Conservation (phyloP, 305 asterid species). For the Rubia peregrina region DNA sequence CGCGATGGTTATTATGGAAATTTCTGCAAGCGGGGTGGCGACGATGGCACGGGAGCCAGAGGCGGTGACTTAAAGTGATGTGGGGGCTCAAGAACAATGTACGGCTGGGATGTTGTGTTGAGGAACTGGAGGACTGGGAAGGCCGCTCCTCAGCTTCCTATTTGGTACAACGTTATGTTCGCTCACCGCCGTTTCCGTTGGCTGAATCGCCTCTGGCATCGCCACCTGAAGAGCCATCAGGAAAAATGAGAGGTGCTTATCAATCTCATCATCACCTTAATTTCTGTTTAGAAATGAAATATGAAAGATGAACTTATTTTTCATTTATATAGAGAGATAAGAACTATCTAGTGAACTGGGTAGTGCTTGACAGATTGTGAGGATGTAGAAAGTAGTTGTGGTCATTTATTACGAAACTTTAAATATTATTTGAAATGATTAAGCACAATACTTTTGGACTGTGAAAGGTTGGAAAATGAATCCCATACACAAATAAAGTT, state of each 20-base stretch:
- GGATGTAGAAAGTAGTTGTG: too few species aligned
- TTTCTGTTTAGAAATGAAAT: neutral
- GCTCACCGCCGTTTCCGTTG: neutral
- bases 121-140: neutral
- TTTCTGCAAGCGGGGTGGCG: neutral
- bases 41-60: neutral
- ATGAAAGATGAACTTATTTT: neutral
- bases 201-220: neutral
- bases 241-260: neutral
- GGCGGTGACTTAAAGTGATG: neutral
- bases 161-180: neutral
- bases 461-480: too few species aligned
- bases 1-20: neutral
- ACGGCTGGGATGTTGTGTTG: neutral
- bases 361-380: too few species aligned
- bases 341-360: neutral
- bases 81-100: neutral
- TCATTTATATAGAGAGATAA: neutral
- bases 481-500: too few species aligned
- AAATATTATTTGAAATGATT: too few species aligned
- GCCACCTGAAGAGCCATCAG: neutral
- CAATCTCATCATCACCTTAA: neutral
- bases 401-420: too few species aligned
- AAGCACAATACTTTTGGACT: too few species aligned
- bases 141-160: neutral